Evolutionary conservation across 805 yeast genomes (phyloP).

Genomic region (Hanseniaspora vineae): DNA sequence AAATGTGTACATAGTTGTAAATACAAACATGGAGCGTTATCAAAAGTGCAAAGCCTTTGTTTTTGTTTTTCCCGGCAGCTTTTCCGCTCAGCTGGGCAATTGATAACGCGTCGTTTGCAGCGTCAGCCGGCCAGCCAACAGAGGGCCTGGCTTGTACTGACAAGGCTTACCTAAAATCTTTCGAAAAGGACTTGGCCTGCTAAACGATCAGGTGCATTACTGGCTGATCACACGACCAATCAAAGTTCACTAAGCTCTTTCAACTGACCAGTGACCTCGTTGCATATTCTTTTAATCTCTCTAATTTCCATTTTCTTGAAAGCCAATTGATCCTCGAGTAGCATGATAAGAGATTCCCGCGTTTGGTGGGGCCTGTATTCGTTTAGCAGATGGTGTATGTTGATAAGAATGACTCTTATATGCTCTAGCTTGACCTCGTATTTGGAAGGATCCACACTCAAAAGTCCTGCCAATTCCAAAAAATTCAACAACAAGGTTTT

Average conservation of each 20-base stretch:
- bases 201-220: too few relatives aligned
- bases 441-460: conserved; percentile 59
- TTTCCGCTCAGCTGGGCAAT: too few relatives aligned
- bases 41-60: too few relatives aligned
- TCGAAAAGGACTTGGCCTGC: too few relatives aligned
- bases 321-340: conserved; percentile 58
- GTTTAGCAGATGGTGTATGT: conserved; percentile 82
- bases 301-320: conserved; percentile 43
- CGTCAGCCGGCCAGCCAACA: too few relatives aligned
- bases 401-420: conserved; percentile 66
- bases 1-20: too few relatives aligned
- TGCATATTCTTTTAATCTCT: conserved; percentile 27
- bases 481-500: conserved; percentile 71
- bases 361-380: conserved; percentile 94
- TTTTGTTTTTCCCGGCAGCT: too few relatives aligned
- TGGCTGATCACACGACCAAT: not conserved
- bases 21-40: too few relatives aligned
- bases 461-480: conserved; percentile 66
- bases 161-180: too few relatives aligned
- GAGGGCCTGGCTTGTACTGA: too few relatives aligned
- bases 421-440: conserved; percentile 58
- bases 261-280: conserved; percentile 28
- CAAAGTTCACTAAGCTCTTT: conserved; percentile 17
- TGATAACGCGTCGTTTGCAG: too few relatives aligned
- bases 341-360: conserved; percentile 71